Percentiles rank a stretch among this genome's conserved stretches.
These are phyloP conservation scores for Schwanniomyces etchellsii DNA, from an alignment of 1,139 yeast species.

Conservation along the genomic window DNA sequence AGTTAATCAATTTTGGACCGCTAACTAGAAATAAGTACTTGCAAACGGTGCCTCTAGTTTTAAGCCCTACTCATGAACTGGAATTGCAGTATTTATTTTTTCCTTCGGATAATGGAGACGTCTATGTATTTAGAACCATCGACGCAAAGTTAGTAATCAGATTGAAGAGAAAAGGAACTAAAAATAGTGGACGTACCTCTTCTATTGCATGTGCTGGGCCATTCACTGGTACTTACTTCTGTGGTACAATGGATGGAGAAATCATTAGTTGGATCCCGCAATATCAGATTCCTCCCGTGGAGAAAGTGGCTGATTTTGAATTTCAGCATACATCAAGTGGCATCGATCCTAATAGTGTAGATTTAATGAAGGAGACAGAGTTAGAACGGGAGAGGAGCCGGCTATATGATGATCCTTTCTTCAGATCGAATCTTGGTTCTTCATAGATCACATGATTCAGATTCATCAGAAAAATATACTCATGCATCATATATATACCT, in stretches of 20 bases:
- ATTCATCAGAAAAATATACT: too few species aligned
- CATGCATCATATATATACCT: too few species aligned
- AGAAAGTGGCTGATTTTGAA: constrained; percentile 10
- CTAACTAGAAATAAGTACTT: constrained; percentile 60
- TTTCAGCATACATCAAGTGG: background rate
- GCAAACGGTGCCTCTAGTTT: constrained; percentile 40
- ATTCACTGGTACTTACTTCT: constrained; percentile 35
- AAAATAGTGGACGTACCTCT: constrained; percentile 35
- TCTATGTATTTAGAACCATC: constrained; percentile 54
- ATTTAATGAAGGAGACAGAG: constrained; percentile 3
- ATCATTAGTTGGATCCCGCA: constrained; percentile 47
- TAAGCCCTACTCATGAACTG: constrained; percentile 42
- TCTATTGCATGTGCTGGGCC: constrained; percentile 48
- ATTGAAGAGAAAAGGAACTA: constrained; percentile 32
- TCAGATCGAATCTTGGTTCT: too few species aligned
- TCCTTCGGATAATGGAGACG: constrained; percentile 78
- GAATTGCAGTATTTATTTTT: constrained; percentile 55
- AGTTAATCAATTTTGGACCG: constrained; percentile 73
- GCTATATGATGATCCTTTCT: too few species aligned
- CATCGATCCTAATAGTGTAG: constrained; percentile 1
- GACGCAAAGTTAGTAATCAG: constrained; percentile 63
- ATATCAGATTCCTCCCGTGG: constrained; percentile 14
- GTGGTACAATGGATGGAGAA: constrained; percentile 58
- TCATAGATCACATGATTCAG: too few species aligned
- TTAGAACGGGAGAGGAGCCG: too few species aligned